Evolutionary conservation across 768 basidiomycete genomes (phyloP).

Genomic region (Boletus bicolor): DNA sequence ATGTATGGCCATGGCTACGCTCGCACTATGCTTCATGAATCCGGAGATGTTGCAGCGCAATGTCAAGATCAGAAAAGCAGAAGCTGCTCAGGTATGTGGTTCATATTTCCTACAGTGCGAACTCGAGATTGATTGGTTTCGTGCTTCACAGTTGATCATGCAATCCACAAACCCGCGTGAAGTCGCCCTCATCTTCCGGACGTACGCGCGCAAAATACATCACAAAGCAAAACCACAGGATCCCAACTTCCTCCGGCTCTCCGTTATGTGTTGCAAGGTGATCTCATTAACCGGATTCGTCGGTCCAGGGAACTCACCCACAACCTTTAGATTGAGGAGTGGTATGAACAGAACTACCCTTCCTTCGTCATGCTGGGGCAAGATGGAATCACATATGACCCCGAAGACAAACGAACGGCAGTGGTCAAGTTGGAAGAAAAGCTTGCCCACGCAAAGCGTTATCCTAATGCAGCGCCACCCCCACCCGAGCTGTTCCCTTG

Average conservation of each 20-base stretch:
- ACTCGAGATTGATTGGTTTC: neutral
- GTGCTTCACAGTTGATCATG: slow-evolving; percentile 72
- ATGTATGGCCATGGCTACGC: slow-evolving; percentile 93
- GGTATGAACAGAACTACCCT: slow-evolving; percentile 92
- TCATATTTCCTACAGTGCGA: neutral
- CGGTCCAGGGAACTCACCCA: slow-evolving; percentile 3
- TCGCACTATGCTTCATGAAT: slow-evolving; percentile 93
- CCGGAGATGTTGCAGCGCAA: slow-evolving; percentile 78
- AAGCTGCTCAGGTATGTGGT: slow-evolving; percentile 70
- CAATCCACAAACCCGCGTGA: slow-evolving; percentile 88
- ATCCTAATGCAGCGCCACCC: slow-evolving; percentile 8
- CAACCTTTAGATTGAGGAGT: slow-evolving; percentile 74
- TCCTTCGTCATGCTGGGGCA: slow-evolving; percentile 61
- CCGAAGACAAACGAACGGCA: slow-evolving; percentile 53
- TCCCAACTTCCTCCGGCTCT: slow-evolving; percentile 81
- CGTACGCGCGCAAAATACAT: slow-evolving; percentile 81
- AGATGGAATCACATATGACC: slow-evolving; percentile 38
- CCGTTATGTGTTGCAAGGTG: slow-evolving; percentile 83
- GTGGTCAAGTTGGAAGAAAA: slow-evolving; percentile 47
- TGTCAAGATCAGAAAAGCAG: slow-evolving; percentile 93
- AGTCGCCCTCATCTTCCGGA: slow-evolving; percentile 83
- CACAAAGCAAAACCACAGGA: slow-evolving; percentile 74
- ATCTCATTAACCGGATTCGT: slow-evolving; percentile 5
- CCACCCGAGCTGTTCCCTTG: slow-evolving; percentile 21
- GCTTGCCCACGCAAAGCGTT: slow-evolving; percentile 33